phyloP scores from a whole-genome alignment of 116 monocot species.

The Trichopus zeylanicus region DNA sequence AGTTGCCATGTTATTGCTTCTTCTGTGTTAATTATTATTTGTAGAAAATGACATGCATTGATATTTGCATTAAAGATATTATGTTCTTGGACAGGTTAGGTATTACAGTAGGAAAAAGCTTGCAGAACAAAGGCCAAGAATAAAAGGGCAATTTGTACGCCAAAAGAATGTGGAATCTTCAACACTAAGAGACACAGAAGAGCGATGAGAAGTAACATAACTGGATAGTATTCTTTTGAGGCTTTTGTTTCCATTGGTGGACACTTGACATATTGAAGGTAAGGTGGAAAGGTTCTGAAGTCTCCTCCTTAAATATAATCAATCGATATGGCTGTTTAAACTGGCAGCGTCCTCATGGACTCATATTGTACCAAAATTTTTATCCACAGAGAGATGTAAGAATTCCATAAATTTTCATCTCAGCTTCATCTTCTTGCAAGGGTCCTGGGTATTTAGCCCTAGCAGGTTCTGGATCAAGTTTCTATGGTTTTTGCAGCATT shows the following conservation, averaged over 20 bases:
- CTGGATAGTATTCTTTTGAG: not conserved
- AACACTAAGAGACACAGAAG: conserved; percentile 27
- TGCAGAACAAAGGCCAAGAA: conserved; percentile 83
- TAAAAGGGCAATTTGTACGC: conserved; percentile 90
- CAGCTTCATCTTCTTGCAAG: not conserved
- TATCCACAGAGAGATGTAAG: not conserved
- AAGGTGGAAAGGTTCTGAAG: not conserved
- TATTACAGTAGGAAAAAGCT: conserved; percentile 87
- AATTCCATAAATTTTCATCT: not conserved
- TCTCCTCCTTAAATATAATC: not conserved
- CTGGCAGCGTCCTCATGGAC: not conserved
- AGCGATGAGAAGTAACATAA: conserved; percentile 8
- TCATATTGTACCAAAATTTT: not conserved
- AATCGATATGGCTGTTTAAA: not conserved
- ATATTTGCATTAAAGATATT: not conserved
- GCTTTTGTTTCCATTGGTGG: not conserved
- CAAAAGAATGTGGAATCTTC: conserved; percentile 24
- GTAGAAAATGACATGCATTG: no score
- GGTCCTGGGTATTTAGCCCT: not conserved
- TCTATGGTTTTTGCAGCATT: not conserved
- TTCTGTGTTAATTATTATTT: not conserved
- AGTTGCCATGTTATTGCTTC: not conserved
- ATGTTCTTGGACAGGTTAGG: conserved; percentile 49
- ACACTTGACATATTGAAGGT: not conserved
- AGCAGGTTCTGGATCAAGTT: not conserved